phyloP scores from a whole-genome alignment of 768 basidiomycete genomes.

The Termitomyces sp. region DNA sequence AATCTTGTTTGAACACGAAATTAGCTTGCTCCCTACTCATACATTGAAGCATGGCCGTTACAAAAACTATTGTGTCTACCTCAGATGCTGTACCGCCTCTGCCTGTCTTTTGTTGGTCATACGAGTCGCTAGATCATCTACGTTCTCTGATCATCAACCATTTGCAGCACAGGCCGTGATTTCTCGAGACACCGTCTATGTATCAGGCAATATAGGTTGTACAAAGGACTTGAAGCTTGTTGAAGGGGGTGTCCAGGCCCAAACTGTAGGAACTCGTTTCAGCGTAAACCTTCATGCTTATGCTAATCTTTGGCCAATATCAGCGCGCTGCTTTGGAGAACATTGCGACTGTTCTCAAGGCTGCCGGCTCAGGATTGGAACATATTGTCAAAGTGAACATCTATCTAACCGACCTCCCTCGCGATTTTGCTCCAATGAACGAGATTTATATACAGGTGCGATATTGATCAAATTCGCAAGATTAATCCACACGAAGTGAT shows the following conservation, averaged over 20 bases:
- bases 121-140: background rate
- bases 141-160: background rate
- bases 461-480: background rate
- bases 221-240: slow-evolving; percentile 15
- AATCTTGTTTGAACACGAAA: background rate
- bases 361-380: slow-evolving; percentile 35
- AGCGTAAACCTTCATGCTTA: background rate
- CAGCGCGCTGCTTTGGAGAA: slow-evolving; percentile 37
- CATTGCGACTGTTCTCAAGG: slow-evolving; percentile 35
- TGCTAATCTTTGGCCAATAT: background rate
- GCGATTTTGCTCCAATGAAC: slow-evolving; percentile 36
- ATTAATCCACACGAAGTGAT: background rate
- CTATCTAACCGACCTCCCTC: slow-evolving; percentile 34
- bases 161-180: slow-evolving; percentile 34
- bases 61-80: slow-evolving; percentile 24
- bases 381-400: slow-evolving; percentile 40
- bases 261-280: slow-evolving; percentile 25
- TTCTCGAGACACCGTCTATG: slow-evolving; percentile 30
- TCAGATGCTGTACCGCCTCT: slow-evolving; percentile 30
- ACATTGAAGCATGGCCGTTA: slow-evolving; percentile 1
- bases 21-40: background rate
- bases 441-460: slow-evolving; percentile 35
- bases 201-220: slow-evolving; percentile 36
- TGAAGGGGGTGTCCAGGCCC: slow-evolving; percentile 31
- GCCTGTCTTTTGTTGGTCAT: slow-evolving; percentile 31